phyloP scores from a whole-genome alignment of 2,329 filamentous ascomycete genomes.

The Metarhizium anisopliae region DNA sequence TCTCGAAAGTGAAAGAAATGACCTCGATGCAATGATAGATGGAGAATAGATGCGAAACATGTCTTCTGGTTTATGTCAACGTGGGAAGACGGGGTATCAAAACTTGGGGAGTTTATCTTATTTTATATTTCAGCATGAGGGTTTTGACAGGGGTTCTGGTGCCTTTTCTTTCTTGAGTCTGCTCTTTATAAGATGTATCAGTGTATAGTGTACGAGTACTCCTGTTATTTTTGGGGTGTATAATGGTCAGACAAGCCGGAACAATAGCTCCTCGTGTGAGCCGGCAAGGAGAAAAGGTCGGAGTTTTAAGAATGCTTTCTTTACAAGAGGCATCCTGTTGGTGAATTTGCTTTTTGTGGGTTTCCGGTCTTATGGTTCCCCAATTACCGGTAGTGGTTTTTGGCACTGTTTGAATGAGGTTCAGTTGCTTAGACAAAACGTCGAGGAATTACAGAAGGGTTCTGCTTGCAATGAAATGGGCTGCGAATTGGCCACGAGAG shows the following conservation, averaged over 20 bases:
- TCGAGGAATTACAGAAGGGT: background rate
- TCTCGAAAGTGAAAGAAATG: conserved; percentile 36
- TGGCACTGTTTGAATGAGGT: conserved; percentile 3
- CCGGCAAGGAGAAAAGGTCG: background rate
- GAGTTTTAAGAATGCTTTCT: background rate
- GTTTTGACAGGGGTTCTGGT: background rate
- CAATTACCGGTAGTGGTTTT: background rate
- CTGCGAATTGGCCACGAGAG: too few species aligned
- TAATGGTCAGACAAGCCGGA: background rate
- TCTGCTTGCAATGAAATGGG: background rate
- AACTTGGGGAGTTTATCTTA: background rate
- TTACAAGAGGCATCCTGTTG: background rate
- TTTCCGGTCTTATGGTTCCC: background rate
- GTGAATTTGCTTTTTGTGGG: background rate
- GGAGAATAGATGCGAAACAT: conserved; percentile 22
- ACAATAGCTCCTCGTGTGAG: background rate
- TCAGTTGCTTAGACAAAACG: background rate
- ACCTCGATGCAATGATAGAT: conserved; percentile 36
- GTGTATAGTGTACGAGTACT: conserved; percentile 1
- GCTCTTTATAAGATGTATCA: background rate
- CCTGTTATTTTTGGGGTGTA: background rate
- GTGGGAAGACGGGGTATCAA: background rate
- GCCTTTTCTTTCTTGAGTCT: background rate
- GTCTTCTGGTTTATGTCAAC: background rate
- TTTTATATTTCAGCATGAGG: background rate